A percentile compares a stretch with the other conserved stretches of the same genome.
Conservation (phyloP, 306 rosid genomes). For the Amphicarpaea edgeworthii region DNA sequence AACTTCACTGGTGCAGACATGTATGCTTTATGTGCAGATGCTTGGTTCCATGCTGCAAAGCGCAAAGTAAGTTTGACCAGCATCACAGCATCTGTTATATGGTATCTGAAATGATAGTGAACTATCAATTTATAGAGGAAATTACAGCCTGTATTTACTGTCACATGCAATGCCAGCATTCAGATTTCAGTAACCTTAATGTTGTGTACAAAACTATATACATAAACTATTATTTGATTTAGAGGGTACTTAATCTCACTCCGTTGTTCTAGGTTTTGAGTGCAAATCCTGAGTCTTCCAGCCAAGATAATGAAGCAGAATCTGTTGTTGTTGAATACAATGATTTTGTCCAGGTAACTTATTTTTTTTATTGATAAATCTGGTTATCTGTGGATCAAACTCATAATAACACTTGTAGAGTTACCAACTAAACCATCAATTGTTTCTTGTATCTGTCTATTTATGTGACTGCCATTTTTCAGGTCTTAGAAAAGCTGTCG, state of each 20-base stretch:
- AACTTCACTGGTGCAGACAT: slow-evolving; percentile 97
- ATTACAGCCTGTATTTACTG: slow-evolving; percentile 15
- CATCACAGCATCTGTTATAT: neutral
- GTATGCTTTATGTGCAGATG: slow-evolving; percentile 98
- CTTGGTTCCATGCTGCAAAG: slow-evolving; percentile 97
- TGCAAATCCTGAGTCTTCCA: slow-evolving; percentile 63
- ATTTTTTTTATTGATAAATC: slow-evolving; percentile 12
- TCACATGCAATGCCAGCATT: neutral
- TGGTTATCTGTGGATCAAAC: neutral
- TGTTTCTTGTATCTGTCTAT: slow-evolving; percentile 12
- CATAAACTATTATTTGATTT: slow-evolving; percentile 1
- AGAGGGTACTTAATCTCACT: slow-evolving; percentile 32
- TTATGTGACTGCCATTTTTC: slow-evolving; percentile 45
- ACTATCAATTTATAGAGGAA: too few species aligned
- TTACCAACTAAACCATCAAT: slow-evolving; percentile 20
- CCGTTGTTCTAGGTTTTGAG: slow-evolving; percentile 65
- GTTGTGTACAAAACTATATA: slow-evolving; percentile 1
- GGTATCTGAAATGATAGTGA: neutral
- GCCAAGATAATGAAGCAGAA: slow-evolving; percentile 62
- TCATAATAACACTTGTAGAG: neutral
- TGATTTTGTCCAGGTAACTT: slow-evolving; percentile 83
- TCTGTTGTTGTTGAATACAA: slow-evolving; percentile 66
- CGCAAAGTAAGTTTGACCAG: slow-evolving; percentile 65
- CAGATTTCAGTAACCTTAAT: neutral
- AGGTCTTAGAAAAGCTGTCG: slow-evolving; percentile 76